A percentile compares a stretch with the other conserved stretches of the same genome.
phyloP scores from a whole-genome alignment of 2,329 filamentous ascomycete genomes.

The Aspergillus candidus region DNA sequence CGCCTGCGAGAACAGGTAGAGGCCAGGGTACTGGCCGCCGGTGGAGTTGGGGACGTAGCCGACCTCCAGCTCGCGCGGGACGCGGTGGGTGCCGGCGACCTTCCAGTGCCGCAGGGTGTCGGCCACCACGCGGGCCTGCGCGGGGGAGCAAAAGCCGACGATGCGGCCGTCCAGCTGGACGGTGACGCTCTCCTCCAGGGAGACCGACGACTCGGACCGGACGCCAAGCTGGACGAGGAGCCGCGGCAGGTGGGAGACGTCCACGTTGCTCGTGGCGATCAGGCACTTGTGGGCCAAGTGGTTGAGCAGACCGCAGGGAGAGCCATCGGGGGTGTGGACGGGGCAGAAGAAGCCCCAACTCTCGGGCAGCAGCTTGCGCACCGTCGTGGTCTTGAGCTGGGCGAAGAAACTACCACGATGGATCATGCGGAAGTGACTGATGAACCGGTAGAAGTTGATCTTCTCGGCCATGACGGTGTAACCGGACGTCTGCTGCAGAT shows the following conservation, averaged over 20 bases:
- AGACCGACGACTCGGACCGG: conserved; percentile 66
- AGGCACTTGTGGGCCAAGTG: conserved; percentile 93
- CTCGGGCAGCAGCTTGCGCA: conserved; percentile 89
- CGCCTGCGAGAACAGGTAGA: conserved; percentile 85
- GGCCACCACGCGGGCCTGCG: conserved; percentile 71
- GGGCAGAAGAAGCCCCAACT: conserved; percentile 98
- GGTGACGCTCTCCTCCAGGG: conserved; percentile 74
- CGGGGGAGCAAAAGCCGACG: conserved; percentile 81
- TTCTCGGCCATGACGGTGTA: conserved; percentile 97
- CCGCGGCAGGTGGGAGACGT: conserved; percentile 67
- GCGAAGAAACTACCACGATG: conserved; percentile 99
- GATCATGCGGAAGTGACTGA: conserved; percentile 98
- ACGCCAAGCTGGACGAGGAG: conserved; percentile 76
- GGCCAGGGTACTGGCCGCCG: conserved; percentile 89
- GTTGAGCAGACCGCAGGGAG: conserved; percentile 89
- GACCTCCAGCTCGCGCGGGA: conserved; percentile 82
- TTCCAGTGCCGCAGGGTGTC: conserved; percentile 94
- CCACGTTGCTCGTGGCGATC: conserved; percentile 68
- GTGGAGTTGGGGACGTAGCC: conserved; percentile 83
- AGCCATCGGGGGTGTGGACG: conserved; percentile 93
- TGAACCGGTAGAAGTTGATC: conserved; percentile 97
- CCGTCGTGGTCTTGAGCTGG: conserved; percentile 92
- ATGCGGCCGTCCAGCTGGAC: conserved; percentile 88
- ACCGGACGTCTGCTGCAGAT: conserved; percentile 88
- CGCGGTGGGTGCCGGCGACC: conserved; percentile 72